These are phyloP conservation scores for Xerophyta viscosa DNA, from an alignment of 106 monocot species.

Conservation along the genomic window DNA sequence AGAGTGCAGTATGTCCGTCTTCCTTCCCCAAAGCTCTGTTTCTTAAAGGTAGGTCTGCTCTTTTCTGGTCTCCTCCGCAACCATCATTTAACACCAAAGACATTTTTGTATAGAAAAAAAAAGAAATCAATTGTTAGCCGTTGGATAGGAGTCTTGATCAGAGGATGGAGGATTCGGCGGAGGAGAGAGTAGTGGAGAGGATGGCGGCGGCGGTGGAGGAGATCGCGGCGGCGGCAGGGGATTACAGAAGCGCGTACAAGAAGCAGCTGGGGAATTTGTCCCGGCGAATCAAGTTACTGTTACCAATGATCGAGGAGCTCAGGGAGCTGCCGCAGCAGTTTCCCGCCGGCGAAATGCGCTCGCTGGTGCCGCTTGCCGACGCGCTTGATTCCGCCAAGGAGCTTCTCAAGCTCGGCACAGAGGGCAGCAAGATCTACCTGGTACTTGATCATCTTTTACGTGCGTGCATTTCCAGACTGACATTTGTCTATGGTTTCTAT, in stretches of 20 bases:
- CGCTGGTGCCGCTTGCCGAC: conserved; percentile 16
- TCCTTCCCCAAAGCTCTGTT: no score
- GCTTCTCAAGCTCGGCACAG: conserved; percentile 18
- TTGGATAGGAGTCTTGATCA: no score
- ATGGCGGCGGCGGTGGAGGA: conserved; percentile 6
- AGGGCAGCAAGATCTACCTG: conserved; percentile 39
- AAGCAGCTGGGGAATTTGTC: conserved; percentile 39
- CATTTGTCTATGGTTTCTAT: no score
- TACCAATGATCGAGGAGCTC: conserved; percentile 49
- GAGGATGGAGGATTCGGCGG: conserved; percentile 4
- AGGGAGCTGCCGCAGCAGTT: conserved; percentile 20
- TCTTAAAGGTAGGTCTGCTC: no score
- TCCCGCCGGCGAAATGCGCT: background rate
- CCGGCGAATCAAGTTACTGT: conserved; percentile 53
- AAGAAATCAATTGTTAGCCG: no score
- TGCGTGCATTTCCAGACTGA: background rate
- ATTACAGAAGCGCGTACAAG: conserved; percentile 41
- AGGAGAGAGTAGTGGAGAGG: background rate
- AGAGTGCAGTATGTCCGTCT: no score
- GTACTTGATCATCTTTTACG: conserved; percentile 3
- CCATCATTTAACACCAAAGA: no score
- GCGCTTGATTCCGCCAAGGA: conserved; percentile 22
- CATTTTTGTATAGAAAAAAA: no score
- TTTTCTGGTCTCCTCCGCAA: no score
- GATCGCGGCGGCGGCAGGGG: conserved; percentile 1